Percentiles rank a stretch among this genome's conserved stretches.
Evolutionary conservation across 106 monocot species (phyloP).

Genomic region (Platanthera zijinensis): DNA sequence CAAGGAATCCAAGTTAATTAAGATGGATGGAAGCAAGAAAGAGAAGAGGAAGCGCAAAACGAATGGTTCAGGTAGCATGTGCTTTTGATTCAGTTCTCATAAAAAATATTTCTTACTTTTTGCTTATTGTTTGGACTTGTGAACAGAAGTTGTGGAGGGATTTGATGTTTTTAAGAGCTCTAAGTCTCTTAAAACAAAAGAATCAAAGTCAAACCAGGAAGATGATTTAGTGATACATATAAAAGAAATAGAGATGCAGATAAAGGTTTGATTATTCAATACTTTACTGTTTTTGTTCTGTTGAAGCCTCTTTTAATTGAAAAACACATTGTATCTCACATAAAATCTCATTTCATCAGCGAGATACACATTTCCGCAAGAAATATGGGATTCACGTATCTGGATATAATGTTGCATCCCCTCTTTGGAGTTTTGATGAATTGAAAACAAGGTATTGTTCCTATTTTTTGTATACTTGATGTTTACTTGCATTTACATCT

Average conservation of each 20-base stretch:
- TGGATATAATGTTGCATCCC: constrained; percentile 56
- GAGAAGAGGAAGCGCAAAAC: constrained; percentile 38
- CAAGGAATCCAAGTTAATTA: background rate
- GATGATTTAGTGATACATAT: constrained; percentile 16
- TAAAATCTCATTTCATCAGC: constrained; percentile 23
- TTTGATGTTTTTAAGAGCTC: constrained; percentile 62
- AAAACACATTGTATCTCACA: background rate
- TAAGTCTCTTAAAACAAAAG: constrained; percentile 1
- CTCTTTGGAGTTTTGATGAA: constrained; percentile 65
- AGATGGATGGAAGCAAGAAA: constrained; percentile 22
- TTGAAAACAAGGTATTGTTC: constrained; percentile 53
- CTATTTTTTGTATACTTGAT: background rate
- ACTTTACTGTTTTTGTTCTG: background rate
- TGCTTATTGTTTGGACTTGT: constrained; percentile 5
- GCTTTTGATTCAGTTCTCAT: background rate
- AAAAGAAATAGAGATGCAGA: constrained; percentile 54
- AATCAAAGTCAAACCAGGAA: background rate
- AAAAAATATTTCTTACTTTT: constrained; percentile 6
- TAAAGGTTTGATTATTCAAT: constrained; percentile 44
- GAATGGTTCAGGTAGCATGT: constrained; percentile 11
- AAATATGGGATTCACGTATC: constrained; percentile 82
- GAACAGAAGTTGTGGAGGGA: constrained; percentile 43
- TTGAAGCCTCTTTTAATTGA: background rate
- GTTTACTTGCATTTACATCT: background rate
- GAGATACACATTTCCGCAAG: constrained; percentile 61